Evolutionary conservation across 202 grass and related monocot genomes (phyloP), one percentile per base, ranked within the genome.

Genomic region (Saccharum hybrid): DNA sequence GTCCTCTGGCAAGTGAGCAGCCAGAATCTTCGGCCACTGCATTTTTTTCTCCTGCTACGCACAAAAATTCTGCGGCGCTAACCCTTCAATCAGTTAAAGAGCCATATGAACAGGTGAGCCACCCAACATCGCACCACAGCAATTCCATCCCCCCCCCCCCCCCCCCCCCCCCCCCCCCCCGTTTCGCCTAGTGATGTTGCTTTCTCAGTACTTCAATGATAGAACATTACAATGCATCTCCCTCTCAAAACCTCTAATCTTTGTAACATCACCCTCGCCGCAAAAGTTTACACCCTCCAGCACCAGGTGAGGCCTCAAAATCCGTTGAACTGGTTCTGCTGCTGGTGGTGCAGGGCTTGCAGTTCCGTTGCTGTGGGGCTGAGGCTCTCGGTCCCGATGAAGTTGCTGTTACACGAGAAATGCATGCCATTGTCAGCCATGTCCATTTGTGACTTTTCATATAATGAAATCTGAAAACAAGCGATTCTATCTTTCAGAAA

Each of bases 301-400:
- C 54, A 57, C 54, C 72, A 60, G 74, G 63, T 46, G 66, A 77
- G 39, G 65, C 67, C 60, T 91, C 88, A 94, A 81, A 91, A 97
- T 73, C 82, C 85, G 12, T 88, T 82, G 83, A 86, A 97, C 60
- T 89, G 88, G 91, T 85, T 88, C 66, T 93, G 90, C 40, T 92
- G 92, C 43, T 88, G 66, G 31, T 72, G 89, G 42, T 92, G 90
- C 80, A 97, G 84, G 3, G 71, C 48, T 74, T 93, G 92, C 71
- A 94, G 82, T 68, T 97, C 92, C 5, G 79, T 86, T 83, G 83
- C 82, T 76, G 94, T 90, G 64, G 94, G 90, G 72, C 90, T 90
- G 43, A 82, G 64, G n/a, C 68, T 86, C 70, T 91, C 94, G 21
- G 81, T 81, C 42, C 75, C 82, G 42, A 93, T 90, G 68, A 94